Percentiles rank a stretch among this genome's conserved stretches.
Conservation (phyloP, 371 early-diverging fungal species). For the Cladochytrium tenue region DNA sequence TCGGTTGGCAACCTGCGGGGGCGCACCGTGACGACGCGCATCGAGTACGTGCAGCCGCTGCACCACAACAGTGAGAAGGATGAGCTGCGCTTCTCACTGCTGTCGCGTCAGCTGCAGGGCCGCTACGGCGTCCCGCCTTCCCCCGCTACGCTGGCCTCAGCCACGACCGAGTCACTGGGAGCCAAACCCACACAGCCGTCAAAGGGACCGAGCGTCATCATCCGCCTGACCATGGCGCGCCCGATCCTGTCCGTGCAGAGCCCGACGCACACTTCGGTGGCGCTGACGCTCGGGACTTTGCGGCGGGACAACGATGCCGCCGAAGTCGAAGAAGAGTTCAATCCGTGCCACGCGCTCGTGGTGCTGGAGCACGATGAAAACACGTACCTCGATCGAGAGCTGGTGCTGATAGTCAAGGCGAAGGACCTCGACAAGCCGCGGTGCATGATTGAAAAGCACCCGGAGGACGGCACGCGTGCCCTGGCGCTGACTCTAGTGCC, state of each 20-base stretch:
- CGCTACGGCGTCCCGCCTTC: slow-evolving; percentile 19
- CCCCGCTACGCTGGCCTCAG: background rate
- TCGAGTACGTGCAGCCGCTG: slow-evolving; percentile 47
- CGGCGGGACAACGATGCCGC: background rate
- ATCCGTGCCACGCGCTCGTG: slow-evolving; percentile 6
- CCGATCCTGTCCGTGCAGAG: slow-evolving; percentile 15
- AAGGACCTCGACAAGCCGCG: slow-evolving; percentile 31
- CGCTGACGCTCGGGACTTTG: slow-evolving; percentile 1
- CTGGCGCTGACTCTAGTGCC: slow-evolving; percentile 48
- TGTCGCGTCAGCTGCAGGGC: slow-evolving; percentile 12
- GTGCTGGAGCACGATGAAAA: slow-evolving; percentile 8
- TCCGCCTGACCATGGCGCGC: slow-evolving; percentile 11
- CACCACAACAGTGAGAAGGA: slow-evolving; percentile 44
- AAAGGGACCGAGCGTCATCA: slow-evolving; percentile 6
- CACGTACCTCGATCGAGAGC: slow-evolving; percentile 16
- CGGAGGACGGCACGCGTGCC: slow-evolving; percentile 35
- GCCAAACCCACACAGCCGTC: background rate
- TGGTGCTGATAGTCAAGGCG: slow-evolving; percentile 33
- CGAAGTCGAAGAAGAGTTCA: slow-evolving; percentile 1
- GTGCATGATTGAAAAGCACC: slow-evolving; percentile 41
- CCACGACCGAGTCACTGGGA: background rate
- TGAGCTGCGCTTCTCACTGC: slow-evolving; percentile 35
- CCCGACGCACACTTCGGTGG: slow-evolving; percentile 2
- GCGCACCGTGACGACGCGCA: slow-evolving; percentile 29
- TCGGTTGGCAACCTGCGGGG: slow-evolving; percentile 40